Evolutionary conservation across 257 asterid species (phyloP), one percentile per base, ranked within the genome.

Genomic region (Parsonsia alboflavescens): DNA sequence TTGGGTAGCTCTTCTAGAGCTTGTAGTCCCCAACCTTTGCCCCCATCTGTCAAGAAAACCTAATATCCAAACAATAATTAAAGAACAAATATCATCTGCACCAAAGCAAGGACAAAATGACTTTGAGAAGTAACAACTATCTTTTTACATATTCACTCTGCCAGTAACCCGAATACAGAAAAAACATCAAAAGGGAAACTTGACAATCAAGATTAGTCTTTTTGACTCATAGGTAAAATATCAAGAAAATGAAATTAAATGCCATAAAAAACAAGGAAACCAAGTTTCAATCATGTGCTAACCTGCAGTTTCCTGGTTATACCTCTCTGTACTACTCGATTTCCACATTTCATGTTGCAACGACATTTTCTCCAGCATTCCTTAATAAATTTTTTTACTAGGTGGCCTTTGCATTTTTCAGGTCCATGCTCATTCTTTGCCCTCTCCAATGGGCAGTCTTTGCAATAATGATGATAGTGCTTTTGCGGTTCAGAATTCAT

Each of bases 351-450:
- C 89, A 82, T 86, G 48, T 53, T 75, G 82, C 98, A 93, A 59
- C 97, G 92, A 59, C 98, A 93, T 82, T 89, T 93, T 70, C 82
- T 86, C 97, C 97, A 91, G 80, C 97, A 93, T 66, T 93, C 97
- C 78, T 93, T 93, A 50, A 93, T 85, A 75, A 93, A 93, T 65
- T 82, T 89, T 80, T 85, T 86, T 54, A 74, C 75, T 36, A 83
- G 39, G 57, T 93, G 97, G 30, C 97, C 96, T 66, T 78, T 83
- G 82, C 97, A 91, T 52, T 79, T 77, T 71, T 73, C 84, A 64
- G 83, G 85, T 17, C 36, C 41, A 54, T 41, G 15, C 5, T 65
- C 78, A 48, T 77, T 83, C 80, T 90, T 89, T 24, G 87, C 88
- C 82, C 96, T 89, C 85, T 92, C 96, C 66, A 85, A 68, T 53